Conservation (phyloP, 768 basidiomycete genomes). For the Thelephora ganbajun region DNA sequence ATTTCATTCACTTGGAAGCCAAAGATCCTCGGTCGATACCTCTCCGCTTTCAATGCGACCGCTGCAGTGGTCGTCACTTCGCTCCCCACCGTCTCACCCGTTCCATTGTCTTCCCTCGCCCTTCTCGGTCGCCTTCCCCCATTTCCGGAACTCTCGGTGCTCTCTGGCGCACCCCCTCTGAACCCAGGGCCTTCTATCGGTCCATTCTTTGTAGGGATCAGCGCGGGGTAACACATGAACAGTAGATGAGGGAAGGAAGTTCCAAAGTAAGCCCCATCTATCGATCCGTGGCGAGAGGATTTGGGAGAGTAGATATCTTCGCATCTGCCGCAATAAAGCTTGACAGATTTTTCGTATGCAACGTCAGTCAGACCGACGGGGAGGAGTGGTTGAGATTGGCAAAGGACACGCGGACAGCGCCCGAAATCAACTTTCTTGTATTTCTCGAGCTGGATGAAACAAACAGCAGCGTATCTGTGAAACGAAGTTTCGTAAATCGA, state of each 20-base stretch:
- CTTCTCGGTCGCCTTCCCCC: slow-evolving; percentile 18
- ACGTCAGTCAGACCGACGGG: slow-evolving; percentile 94
- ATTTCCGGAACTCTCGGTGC: not conserved
- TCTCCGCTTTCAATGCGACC: slow-evolving; percentile 80
- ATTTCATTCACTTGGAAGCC: slow-evolving; percentile 94
- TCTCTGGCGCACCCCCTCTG: slow-evolving; percentile 15
- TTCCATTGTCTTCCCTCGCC: slow-evolving; percentile 34
- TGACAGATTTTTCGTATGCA: slow-evolving; percentile 98
- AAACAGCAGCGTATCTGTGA: not conserved
- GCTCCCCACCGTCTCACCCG: slow-evolving; percentile 36
- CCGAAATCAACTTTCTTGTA: slow-evolving; percentile 98
- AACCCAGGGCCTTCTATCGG: slow-evolving; percentile 24
- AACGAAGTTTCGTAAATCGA: not conserved
- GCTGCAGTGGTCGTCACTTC: slow-evolving; percentile 65
- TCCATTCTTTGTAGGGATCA: slow-evolving; percentile 73
- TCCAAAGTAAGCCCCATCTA: slow-evolving; percentile 98
- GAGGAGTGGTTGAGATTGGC: slow-evolving; percentile 87
- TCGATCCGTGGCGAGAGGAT: slow-evolving; percentile 89
- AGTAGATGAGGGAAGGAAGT: slow-evolving; percentile 95
- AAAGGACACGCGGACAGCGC: slow-evolving; percentile 93
- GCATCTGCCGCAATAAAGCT: slow-evolving; percentile 95
- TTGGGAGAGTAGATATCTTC: slow-evolving; percentile 99
- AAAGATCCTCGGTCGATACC: slow-evolving; percentile 88
- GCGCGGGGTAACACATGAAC: slow-evolving; percentile 91
- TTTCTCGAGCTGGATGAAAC: slow-evolving; percentile 62